phyloP scores from a whole-genome alignment of 2,329 filamentous ascomycete species.

The Pseudodiploospora longispora region DNA sequence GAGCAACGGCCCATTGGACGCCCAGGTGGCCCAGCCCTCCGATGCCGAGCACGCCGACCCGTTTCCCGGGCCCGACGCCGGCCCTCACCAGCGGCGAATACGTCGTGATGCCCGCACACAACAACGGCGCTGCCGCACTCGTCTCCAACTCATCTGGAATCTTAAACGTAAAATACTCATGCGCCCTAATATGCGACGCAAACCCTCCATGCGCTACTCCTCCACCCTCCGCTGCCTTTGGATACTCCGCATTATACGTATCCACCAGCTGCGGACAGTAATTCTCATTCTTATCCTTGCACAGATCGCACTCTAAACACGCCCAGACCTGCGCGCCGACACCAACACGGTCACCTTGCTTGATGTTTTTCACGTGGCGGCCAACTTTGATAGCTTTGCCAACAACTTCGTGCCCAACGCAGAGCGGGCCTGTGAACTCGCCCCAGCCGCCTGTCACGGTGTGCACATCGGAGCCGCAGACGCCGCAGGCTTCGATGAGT shows the following conservation, averaged over 20 bases:
- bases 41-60: slow-evolving; percentile 63
- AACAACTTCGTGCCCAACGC: slow-evolving; percentile 52
- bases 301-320: slow-evolving; percentile 43
- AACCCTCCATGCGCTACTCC: slow-evolving; percentile 59
- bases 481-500: slow-evolving; percentile 61
- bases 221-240: slow-evolving; percentile 38
- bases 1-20: slow-evolving; percentile 60
- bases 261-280: slow-evolving; percentile 41
- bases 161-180: slow-evolving; percentile 51
- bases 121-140: slow-evolving; percentile 54
- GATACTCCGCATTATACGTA: slow-evolving; percentile 52
- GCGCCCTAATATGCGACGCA: slow-evolving; percentile 39
- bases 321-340: slow-evolving; percentile 53
- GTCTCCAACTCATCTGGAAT: slow-evolving; percentile 46
- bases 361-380: slow-evolving; percentile 36
- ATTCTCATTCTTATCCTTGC: slow-evolving; percentile 41
- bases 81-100: slow-evolving; percentile 62
- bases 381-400: slow-evolving; percentile 45
- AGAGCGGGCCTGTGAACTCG: slow-evolving; percentile 35
- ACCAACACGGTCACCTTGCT: slow-evolving; percentile 56
- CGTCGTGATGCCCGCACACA: slow-evolving; percentile 71
- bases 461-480: slow-evolving; percentile 55
- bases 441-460: slow-evolving; percentile 51
- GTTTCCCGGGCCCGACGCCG: slow-evolving; percentile 60
- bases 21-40: slow-evolving; percentile 70